Percentiles rank a stretch among this genome's conserved stretches.
Evolutionary conservation across 225 moss, liverwort and hornwort genomes (phyloP).

Genomic region (Rhytidiadelphus loreus): DNA sequence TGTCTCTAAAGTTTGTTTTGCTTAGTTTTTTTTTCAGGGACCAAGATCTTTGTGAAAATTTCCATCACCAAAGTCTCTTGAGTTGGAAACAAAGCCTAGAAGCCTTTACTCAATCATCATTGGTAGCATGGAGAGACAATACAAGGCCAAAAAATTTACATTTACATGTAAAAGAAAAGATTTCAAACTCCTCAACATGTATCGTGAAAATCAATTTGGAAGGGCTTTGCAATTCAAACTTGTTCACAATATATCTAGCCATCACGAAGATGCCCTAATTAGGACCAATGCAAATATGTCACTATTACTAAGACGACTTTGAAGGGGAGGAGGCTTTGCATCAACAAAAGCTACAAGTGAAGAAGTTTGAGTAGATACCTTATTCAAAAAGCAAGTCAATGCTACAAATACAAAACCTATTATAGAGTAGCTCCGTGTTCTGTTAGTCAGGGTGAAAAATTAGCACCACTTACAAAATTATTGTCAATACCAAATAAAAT

Average conservation of each 20-base stretch:
- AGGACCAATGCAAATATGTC: background rate
- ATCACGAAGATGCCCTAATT: fast-evolving
- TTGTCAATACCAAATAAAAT: no score
- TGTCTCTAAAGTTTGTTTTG: background rate
- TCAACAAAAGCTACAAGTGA: background rate
- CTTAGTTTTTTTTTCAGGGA: fast-evolving
- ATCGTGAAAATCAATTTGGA: background rate
- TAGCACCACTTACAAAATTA: background rate
- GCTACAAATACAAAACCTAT: background rate
- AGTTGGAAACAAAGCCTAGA: background rate
- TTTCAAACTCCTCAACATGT: background rate
- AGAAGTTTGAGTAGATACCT: background rate
- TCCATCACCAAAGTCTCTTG: background rate
- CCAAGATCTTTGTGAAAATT: background rate
- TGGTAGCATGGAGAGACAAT: fast-evolving
- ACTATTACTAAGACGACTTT: background rate
- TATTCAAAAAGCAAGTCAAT: background rate
- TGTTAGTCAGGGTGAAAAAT: background rate
- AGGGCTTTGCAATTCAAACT: background rate
- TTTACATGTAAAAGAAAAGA: background rate
- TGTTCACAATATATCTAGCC: background rate
- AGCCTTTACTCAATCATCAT: background rate
- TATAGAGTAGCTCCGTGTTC: fast-evolving
- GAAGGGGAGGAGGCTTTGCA: background rate
- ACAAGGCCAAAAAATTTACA: background rate